Conservation (phyloP, 2,329 filamentous ascomycete genomes). For the Chrysoporthe puriensis region DNA sequence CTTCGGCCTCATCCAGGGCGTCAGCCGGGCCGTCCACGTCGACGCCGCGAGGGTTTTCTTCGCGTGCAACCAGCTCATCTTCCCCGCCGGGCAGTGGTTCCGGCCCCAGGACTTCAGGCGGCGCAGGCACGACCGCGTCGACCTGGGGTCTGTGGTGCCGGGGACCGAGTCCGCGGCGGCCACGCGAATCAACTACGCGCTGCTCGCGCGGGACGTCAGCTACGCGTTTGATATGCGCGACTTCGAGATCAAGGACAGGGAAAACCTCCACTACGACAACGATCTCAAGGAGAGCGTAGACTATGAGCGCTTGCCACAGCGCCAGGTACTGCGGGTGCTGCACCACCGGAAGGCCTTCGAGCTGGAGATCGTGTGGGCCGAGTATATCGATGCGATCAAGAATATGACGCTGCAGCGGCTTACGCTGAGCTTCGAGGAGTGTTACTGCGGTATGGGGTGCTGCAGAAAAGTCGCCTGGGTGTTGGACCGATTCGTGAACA, state of each 20-base stretch:
- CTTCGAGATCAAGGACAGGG: not conserved
- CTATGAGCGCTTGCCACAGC: not conserved
- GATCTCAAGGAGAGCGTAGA: not conserved
- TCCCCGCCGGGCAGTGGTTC: not conserved
- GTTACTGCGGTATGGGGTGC: conserved; percentile 21
- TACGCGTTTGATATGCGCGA: conserved; percentile 27
- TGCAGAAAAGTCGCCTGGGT: conserved; percentile 24
- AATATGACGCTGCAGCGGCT: conserved; percentile 21
- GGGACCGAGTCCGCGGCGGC: not conserved
- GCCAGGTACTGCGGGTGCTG: conserved; percentile 4
- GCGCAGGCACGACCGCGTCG: too few species aligned
- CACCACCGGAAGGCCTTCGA: conserved; percentile 2
- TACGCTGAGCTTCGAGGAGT: conserved; percentile 17
- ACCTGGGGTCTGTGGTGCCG: too few species aligned
- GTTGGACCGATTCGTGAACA: conserved; percentile 2
- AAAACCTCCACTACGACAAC: not conserved
- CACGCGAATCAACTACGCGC: not conserved
- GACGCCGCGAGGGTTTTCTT: conserved; percentile 17
- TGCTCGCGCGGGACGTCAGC: conserved; percentile 20
- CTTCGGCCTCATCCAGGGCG: conserved; percentile 20
- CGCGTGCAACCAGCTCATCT: conserved; percentile 16
- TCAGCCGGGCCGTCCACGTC: conserved; percentile 10
- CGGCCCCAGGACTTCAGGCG: not conserved
- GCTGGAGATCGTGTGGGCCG: conserved; percentile 14
- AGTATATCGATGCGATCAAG: conserved; percentile 20